These are phyloP conservation scores for Solanum peruvianum DNA, from an alignment of 257 asterid species.

Conservation along the genomic window DNA sequence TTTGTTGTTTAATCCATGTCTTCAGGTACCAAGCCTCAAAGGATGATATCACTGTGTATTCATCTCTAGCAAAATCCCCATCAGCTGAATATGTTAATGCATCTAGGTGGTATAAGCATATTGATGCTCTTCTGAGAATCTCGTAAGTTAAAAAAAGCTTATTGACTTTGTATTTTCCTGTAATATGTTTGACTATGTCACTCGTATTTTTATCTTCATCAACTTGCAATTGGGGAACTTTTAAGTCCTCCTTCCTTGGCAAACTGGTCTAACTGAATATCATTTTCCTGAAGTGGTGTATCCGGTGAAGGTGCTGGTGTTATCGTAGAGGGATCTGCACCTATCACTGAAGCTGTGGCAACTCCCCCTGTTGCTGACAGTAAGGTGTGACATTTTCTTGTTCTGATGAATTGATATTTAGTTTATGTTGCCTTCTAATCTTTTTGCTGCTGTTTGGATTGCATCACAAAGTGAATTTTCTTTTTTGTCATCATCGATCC, in stretches of 20 bases:
- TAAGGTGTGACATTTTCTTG: constrained; percentile 10
- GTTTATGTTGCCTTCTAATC: neutral
- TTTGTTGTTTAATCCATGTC: neutral
- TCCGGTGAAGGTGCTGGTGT: constrained; percentile 68
- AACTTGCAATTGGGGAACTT: neutral
- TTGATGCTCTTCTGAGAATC: constrained; percentile 50
- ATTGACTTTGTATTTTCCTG: neutral
- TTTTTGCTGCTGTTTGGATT: neutral
- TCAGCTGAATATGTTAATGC: constrained; percentile 46
- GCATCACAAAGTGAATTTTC: neutral
- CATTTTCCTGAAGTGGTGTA: constrained; percentile 37
- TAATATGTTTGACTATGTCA: neutral
- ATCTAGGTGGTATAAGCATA: constrained; percentile 57
- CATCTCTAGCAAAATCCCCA: constrained; percentile 49
- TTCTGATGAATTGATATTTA: neutral
- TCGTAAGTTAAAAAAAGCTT: constrained; percentile 20
- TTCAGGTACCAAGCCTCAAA: constrained; percentile 79
- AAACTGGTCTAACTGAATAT: neutral
- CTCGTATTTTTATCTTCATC: neutral
- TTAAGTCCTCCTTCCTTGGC: neutral
- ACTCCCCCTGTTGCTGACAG: constrained; percentile 55
- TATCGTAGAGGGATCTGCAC: constrained; percentile 39
- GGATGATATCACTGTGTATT: constrained; percentile 60
- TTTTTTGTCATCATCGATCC: neutral
- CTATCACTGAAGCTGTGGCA: constrained; percentile 31